Evolutionary conservation across 176 grass and related monocot species (phyloP), one percentile per base, ranked within the genome.

Genomic region (Poa pratensis): DNA sequence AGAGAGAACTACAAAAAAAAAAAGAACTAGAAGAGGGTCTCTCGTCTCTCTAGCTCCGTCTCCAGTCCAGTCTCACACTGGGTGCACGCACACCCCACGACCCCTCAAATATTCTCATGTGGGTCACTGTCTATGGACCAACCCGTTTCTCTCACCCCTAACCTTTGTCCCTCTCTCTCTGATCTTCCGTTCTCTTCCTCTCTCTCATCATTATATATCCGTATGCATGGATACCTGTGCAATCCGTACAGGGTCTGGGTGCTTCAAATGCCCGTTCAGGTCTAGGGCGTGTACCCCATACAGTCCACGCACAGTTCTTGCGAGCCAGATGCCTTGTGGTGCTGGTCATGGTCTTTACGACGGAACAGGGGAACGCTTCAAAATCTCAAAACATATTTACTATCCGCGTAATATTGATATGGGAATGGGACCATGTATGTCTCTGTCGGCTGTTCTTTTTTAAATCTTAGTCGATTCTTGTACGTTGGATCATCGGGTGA

Each of bases 131-230:
- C 86, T 90, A 5, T 34, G 85, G 68, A 68, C 68, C 82, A 63
- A 46, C 60, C 26, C 15, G 64, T 24, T 24, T 75, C 70, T 86
- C 62, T 67, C 53, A 79, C 80, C 70, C 17, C 43, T 67, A 54
- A 9, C 73, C 61, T 15, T 16, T 19, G 19, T 4, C 24, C 26
- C 19, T 30, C 32, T 81, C 43, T 81, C 43, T 62, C 87, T 54
- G 42, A 43, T 43, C 42, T 43, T 43, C 42, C 42, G 0, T 10
- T 82, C 63, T 86, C 88, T 87, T 79, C 75, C 87, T 86, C 81
- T 88, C 62, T 66, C 52, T 86, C 82, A 93, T 91, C 75, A 87
- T 89, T 91, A 90, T 86, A 96, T 83, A 86, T 91, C 82, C 54
- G 8, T 75, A 83, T 59, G 80, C 87, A 86, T 83, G 59, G 89